Evolutionary conservation across 805 yeast species (phyloP), one percentile per base, ranked within the genome.

Genomic region (Candida qinlingensis): DNA sequence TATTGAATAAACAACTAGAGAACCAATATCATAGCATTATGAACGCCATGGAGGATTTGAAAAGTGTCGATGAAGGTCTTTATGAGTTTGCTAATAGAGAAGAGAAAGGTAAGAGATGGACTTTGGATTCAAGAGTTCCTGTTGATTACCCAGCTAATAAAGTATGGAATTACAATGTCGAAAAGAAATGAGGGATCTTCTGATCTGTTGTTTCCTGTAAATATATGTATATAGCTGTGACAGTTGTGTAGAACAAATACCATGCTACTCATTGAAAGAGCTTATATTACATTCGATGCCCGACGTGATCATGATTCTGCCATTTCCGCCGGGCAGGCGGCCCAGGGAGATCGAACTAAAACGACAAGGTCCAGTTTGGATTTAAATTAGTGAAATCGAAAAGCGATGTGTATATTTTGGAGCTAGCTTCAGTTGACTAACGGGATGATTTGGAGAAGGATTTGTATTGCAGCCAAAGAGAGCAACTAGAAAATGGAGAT

Each of bases 141-240:
- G 85, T 96, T 1, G 92, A 90, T 48, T 87, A 73, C 52, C 99
- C 99, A 11, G 86, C 97, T 19, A 80, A 79, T 59, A 75, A 77
- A 51, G 73, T 86, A 19, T 91, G 97, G 97, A 80, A 81, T 48
- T 77, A 78, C 59, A 78, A 81, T n/a, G 71, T 68, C 46, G 55
- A 55, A 26, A 35, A 29, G 26, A 37, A 30, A 30, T 26, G 29
- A 25, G 35, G 11, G n/a, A 25, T 31, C 11, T 31, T 31, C 8
- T 31, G 8, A 31, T 31, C 8, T 2, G 8, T 31, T 8, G 7
- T 36, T 36, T 7, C 19, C n/a, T n/a, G 19, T 36, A 36, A n/a
- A 36, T n/a, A 12, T 31, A 31, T 31, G 8, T 11, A 31, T 31
- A 8, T 31, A 31, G 11, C 34, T 8, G 34, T 31, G 11, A 11